Conservation (phyloP, 225 moss, liverwort and hornwort genomes). For the Polytrichum commune region DNA sequence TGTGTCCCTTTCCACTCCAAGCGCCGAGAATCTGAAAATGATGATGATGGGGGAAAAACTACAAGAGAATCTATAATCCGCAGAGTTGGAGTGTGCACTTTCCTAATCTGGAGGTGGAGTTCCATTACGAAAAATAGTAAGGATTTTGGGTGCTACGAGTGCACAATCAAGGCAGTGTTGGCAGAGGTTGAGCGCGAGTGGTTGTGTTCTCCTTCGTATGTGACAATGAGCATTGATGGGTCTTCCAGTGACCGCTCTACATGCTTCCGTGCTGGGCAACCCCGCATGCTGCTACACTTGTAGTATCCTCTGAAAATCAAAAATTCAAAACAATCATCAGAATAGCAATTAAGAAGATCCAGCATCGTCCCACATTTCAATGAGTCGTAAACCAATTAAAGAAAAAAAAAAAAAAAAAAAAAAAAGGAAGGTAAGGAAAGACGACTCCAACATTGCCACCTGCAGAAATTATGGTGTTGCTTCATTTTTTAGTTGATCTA, state of each 20-base stretch:
- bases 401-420: too few relatives aligned
- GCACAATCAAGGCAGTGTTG: conserved; percentile 47
- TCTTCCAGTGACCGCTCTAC: conserved; percentile 63
- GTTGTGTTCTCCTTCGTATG: conserved; percentile 69
- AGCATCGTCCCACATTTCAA: too few relatives aligned
- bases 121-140: neutral
- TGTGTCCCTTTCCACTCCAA: neutral
- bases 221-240: conserved; percentile 57
- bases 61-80: too few relatives aligned
- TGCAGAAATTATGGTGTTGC: too few relatives aligned
- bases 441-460: too few relatives aligned
- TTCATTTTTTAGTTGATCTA: too few relatives aligned
- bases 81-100: neutral
- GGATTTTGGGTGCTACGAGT: conserved; percentile 28
- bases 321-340: neutral
- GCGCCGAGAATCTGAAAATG: neutral
- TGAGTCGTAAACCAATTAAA: too few relatives aligned
- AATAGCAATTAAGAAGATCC: too few relatives aligned
- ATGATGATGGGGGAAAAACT: neutral
- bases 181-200: conserved; percentile 52
- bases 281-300: conserved; percentile 69
- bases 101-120: neutral
- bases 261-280: conserved; percentile 68
- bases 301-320: conserved; percentile 56
- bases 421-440: too few relatives aligned